These are phyloP conservation scores for Megacollybia marginata DNA, from an alignment of 768 basidiomycete species.

Conservation along the genomic window DNA sequence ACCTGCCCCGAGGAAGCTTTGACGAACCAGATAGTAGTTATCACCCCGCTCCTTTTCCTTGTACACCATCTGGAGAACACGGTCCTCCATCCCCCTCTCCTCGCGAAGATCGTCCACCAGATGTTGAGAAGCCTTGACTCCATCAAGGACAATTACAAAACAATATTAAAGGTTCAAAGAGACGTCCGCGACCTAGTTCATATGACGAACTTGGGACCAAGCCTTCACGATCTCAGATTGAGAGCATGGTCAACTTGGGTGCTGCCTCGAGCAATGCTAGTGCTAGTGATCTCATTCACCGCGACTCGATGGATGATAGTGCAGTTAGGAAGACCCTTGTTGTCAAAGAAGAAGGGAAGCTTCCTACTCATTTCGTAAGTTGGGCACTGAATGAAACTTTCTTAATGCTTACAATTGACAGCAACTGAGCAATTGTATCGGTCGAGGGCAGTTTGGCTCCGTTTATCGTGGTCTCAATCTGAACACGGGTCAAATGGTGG, in stretches of 20 bases:
- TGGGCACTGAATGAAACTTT: constrained; percentile 5
- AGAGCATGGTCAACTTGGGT: constrained; percentile 64
- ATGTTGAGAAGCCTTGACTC: constrained; percentile 28
- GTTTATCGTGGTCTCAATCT: constrained; percentile 94
- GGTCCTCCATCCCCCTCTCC: constrained; percentile 29
- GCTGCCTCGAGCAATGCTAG: constrained; percentile 42
- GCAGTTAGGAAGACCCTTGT: constrained; percentile 62
- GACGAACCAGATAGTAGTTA: constrained; percentile 30
- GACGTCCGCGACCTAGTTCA: constrained; percentile 55
- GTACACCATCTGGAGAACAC: constrained; percentile 47
- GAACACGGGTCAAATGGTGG: constrained; percentile 95
- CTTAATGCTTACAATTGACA: constrained; percentile 21
- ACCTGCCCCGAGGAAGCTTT: constrained; percentile 31
- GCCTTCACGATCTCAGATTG: constrained; percentile 55
- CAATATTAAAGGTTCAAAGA: constrained; percentile 55
- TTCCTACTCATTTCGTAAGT: constrained; percentile 77
- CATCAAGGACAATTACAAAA: constrained; percentile 67
- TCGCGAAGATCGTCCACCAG: constrained; percentile 21
- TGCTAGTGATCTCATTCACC: constrained; percentile 57
- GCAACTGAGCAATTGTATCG: constrained; percentile 98
- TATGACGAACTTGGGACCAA: constrained; percentile 58
- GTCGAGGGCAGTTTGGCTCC: constrained; percentile 92
- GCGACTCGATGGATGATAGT: constrained; percentile 60
- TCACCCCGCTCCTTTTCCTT: constrained; percentile 58
- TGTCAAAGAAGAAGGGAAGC: constrained; percentile 75